Conservation (phyloP, 164 flowering plant species). For the Umbellularia californica region DNA sequence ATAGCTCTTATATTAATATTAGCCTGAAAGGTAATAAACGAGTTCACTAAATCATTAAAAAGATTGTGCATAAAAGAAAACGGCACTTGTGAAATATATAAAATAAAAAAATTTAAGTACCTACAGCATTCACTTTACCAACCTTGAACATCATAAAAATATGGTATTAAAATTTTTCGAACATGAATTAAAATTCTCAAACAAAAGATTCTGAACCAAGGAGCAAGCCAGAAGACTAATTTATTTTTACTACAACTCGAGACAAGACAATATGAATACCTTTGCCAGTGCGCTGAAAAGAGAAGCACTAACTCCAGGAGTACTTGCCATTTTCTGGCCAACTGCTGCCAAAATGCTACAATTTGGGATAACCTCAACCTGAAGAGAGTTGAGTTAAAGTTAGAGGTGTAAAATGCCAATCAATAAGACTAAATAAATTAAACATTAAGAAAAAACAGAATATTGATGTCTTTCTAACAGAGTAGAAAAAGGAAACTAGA, state of each 20-base stretch:
- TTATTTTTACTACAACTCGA: not conserved
- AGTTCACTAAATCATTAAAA: not conserved
- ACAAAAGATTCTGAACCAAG: not conserved
- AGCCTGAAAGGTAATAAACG: constrained; percentile 52
- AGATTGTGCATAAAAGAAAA: not conserved
- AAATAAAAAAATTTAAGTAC: too few species aligned
- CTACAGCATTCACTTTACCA: not conserved
- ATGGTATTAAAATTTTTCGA: not conserved
- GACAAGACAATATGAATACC: constrained; percentile 35
- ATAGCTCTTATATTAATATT: constrained; percentile 87
- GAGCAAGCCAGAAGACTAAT: not conserved
- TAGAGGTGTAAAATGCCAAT: not conserved
- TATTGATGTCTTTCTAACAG: too few species aligned
- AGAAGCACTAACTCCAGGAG: constrained; percentile 97
- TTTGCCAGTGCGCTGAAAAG: constrained; percentile 94
- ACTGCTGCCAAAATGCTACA: constrained; percentile 96
- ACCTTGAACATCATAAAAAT: not conserved
- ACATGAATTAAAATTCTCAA: not conserved
- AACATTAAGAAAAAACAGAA: not conserved
- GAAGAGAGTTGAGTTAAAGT: constrained; percentile 16
- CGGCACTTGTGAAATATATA: not conserved
- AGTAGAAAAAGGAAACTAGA: too few species aligned
- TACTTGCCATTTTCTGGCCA: constrained; percentile 98
- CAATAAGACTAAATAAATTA: not conserved
- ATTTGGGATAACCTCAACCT: constrained; percentile 79